Evolutionary conservation across 306 rosid genomes (phyloP), one percentile per base, ranked within the genome.

Genomic region (Medicago ruthenica): DNA sequence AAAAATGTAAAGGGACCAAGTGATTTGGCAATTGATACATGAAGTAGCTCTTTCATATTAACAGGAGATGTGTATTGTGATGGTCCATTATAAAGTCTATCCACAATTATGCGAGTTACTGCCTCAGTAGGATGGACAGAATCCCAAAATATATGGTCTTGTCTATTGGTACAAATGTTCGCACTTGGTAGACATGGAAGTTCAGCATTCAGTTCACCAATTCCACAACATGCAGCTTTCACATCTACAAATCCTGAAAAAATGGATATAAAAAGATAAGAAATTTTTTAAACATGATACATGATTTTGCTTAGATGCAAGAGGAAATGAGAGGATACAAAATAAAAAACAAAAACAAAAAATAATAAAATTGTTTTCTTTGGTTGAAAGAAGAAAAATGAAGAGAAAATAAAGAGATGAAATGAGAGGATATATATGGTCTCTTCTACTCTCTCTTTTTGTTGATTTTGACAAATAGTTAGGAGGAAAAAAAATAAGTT

Each of bases 221-320:
- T 54, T n/a, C 98, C 97, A 72, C 97, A 94, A 40, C 98, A 91
- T 55, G 97, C 93, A n/a, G 65, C 77, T 79, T 73, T 81, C 36
- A 84, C 82, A 71, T 91, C 89, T 11, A 17, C 59, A 79, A 91
- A 91, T 80, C 97, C 96, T 91, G 90, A 53, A 77, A 71, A 24
- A 24, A 21, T 7, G 9, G 45, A 1, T 0, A 42, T 12, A 42
- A 41, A 9, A 41, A 27, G 3, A 2, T 27, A 27, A 27, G 34
- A 2, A 27, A 0, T 27, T 27, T 27, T 4, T 27, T 4, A 27
- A 27, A 27, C 34, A 27, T 27, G 27, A 24, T 24, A 24, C 3
- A 24, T 24, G 3, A 24, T 24, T 24, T 24, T 24, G 27, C 3
- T 24, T 24, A 24, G 27, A 24, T 24, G 27, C 27, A 24, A 24